phyloP scores from a whole-genome alignment of 768 basidiomycete genomes.

The Lentinula aciculospora region DNA sequence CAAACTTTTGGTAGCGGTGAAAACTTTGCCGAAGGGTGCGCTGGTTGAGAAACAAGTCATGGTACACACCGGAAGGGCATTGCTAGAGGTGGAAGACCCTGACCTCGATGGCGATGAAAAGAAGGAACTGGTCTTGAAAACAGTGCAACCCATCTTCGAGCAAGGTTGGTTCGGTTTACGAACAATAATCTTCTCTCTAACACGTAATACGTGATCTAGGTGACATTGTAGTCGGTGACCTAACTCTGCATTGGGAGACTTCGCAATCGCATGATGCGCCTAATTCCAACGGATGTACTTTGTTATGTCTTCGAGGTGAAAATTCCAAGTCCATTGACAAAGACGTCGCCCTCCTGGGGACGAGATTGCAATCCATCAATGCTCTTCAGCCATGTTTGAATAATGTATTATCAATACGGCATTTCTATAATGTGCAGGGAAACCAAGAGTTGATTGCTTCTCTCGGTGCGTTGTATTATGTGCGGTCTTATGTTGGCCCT shows the following conservation, averaged over 20 bases:
- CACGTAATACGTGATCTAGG: conserved; percentile 3
- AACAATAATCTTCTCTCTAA: neutral
- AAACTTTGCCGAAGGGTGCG: conserved; percentile 66
- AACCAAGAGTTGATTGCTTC: neutral
- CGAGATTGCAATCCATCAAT: neutral
- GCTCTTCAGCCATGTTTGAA: neutral
- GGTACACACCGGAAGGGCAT: conserved; percentile 59
- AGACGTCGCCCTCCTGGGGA: neutral
- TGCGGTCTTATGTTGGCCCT: neutral
- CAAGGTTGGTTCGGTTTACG: conserved; percentile 27
- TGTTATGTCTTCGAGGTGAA: conserved; percentile 38
- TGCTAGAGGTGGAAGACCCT: conserved; percentile 40
- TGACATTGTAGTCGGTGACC: conserved; percentile 11
- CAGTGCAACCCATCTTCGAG: conserved; percentile 29
- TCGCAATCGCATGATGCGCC: conserved; percentile 36
- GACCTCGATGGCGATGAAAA: conserved; percentile 13
- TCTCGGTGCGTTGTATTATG: neutral
- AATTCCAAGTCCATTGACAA: conserved; percentile 14
- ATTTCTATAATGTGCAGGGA: conserved; percentile 26
- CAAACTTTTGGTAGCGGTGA: conserved; percentile 56
- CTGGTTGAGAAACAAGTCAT: conserved; percentile 73
- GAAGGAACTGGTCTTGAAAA: conserved; percentile 26
- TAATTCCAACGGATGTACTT: conserved; percentile 28
- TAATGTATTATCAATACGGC: conserved; percentile 35
- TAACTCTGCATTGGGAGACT: conserved; percentile 38